These are phyloP conservation scores for Scedosporium dehoogii DNA, from an alignment of 2,329 filamentous ascomycete genomes.

Conservation along the genomic window DNA sequence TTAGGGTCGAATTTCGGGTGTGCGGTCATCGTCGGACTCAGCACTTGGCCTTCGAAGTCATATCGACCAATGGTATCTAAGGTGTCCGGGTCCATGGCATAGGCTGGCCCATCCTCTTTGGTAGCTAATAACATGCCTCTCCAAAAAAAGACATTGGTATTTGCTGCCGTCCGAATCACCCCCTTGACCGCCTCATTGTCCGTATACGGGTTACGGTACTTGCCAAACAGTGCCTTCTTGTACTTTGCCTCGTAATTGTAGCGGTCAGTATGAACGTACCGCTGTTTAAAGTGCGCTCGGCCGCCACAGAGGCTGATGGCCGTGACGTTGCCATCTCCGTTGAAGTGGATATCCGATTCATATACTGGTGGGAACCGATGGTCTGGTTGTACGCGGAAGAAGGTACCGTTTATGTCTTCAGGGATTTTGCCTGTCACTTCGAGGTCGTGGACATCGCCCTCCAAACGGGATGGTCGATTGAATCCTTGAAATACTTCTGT, in stretches of 20 bases:
- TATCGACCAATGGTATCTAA: slow-evolving; percentile 29
- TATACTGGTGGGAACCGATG: slow-evolving; percentile 2
- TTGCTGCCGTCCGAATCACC: slow-evolving; percentile 24
- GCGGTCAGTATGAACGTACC: slow-evolving; percentile 29
- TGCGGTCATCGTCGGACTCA: slow-evolving; percentile 27
- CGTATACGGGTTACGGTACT: slow-evolving; percentile 29
- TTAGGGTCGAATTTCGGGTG: slow-evolving; percentile 31
- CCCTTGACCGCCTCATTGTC: slow-evolving; percentile 22
- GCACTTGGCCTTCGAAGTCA: slow-evolving; percentile 30
- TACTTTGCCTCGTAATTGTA: slow-evolving; percentile 24
- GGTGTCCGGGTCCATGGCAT: slow-evolving; percentile 26
- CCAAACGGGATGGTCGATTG: background rate
- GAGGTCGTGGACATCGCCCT: slow-evolving; percentile 3
- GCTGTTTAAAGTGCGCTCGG: slow-evolving; percentile 20
- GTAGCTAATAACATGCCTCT: slow-evolving; percentile 33
- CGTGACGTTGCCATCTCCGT: slow-evolving; percentile 27
- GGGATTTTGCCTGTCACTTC: slow-evolving; percentile 10
- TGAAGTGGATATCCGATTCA: slow-evolving; percentile 15
- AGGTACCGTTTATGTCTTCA: slow-evolving; percentile 12
- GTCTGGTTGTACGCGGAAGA: slow-evolving; percentile 7
- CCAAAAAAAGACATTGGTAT: slow-evolving; percentile 43
- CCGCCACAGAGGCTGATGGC: slow-evolving; percentile 23
- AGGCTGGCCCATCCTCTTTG: slow-evolving; percentile 37
- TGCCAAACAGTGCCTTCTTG: slow-evolving; percentile 20
- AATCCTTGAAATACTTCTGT: background rate